These are phyloP conservation scores for Schwanniomyces occidentalis DNA, from an alignment of 805 yeast genomes.

Conservation along the genomic window DNA sequence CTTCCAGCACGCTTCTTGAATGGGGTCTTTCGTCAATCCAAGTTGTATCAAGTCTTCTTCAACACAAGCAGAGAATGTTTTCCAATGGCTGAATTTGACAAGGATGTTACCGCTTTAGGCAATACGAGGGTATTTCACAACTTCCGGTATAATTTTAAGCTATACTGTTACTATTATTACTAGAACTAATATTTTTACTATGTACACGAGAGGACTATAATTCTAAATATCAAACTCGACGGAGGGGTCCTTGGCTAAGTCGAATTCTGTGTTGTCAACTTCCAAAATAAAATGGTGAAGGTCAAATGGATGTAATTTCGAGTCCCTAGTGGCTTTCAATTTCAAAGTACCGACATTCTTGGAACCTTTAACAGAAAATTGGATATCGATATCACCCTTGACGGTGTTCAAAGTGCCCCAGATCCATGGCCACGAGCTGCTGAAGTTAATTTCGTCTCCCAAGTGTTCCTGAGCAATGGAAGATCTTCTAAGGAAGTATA, in stretches of 20 bases:
- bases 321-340: conserved; percentile 71
- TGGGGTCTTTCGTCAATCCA: too few relatives aligned
- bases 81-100: too few relatives aligned
- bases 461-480: conserved; percentile 57
- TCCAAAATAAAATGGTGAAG: conserved; percentile 33
- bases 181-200: too few relatives aligned
- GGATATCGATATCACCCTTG: conserved; percentile 74
- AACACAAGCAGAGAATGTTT: too few relatives aligned
- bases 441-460: conserved; percentile 76
- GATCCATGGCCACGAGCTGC: conserved; percentile 84
- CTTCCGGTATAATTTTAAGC: too few relatives aligned
- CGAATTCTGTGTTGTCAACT: conserved; percentile 21
- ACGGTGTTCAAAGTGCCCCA: conserved; percentile 82
- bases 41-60: too few relatives aligned
- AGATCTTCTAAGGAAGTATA: conserved; percentile 82
- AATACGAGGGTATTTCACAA: too few relatives aligned
- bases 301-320: conserved; percentile 48
- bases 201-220: too few relatives aligned
- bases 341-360: conserved; percentile 53
- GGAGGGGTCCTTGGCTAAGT: conserved; percentile 30
- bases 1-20: too few relatives aligned
- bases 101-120: too few relatives aligned
- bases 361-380: conserved; percentile 69
- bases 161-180: too few relatives aligned
- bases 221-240: conserved; percentile 27